A percentile compares a stretch with the other conserved stretches of the same genome.
Conservation (phyloP, 345 rosid genomes). For the Citrus glauca region DNA sequence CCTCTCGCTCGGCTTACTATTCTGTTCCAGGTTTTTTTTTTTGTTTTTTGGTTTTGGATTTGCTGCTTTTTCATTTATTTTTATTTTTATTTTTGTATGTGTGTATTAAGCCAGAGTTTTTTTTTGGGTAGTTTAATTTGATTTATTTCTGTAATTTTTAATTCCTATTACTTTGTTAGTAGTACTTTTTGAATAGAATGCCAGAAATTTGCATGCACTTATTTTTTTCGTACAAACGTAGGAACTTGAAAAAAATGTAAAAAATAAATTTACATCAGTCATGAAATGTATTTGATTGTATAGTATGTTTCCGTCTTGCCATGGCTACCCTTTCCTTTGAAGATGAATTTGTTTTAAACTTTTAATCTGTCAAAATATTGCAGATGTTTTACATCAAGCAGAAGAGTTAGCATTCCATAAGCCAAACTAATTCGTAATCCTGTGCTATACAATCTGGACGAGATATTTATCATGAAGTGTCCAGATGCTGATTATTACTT, state of each 20-base stretch:
- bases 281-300: background rate
- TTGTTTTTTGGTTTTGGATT: background rate
- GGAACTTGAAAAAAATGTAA: background rate
- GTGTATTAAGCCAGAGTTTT: background rate
- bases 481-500: background rate
- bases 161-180: background rate
- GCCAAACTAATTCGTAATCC: background rate
- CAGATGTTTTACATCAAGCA: background rate
- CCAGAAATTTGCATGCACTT: background rate
- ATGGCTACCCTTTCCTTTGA: background rate
- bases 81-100: background rate
- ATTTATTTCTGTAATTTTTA: background rate
- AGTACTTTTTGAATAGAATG: background rate
- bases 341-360: background rate
- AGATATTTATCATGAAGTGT: background rate
- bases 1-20: conserved; percentile 97
- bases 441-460: background rate
- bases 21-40: conserved; percentile 68
- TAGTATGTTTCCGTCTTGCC: background rate
- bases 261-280: background rate
- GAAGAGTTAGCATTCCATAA: background rate
- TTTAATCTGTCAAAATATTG: background rate
- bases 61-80: conserved; percentile 49
- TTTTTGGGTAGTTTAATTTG: background rate
- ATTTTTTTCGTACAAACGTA: too few species aligned